Conservation (phyloP, 805 yeast species). For the Candida cerambycidarum region DNA sequence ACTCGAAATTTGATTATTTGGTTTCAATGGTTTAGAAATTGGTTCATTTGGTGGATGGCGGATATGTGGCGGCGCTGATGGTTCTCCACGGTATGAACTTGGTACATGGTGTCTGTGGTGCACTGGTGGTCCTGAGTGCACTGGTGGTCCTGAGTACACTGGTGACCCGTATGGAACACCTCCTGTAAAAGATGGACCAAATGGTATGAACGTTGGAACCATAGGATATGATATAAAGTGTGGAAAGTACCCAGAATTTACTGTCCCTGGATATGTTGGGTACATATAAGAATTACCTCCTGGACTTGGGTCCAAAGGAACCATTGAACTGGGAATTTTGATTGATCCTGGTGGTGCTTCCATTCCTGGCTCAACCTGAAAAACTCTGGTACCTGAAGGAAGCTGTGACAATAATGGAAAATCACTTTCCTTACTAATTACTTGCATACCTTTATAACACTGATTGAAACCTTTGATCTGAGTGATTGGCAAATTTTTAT, state of each 20-base stretch:
- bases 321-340: conserved; percentile 1
- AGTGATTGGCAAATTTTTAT: conserved; percentile 1
- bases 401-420: conserved; percentile 3
- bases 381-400: conserved; percentile 13
- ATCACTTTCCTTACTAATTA: conserved; percentile 2
- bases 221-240: not conserved
- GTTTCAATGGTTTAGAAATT: not conserved
- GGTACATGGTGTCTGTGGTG: too few relatives aligned
- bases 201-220: conserved; percentile 9
- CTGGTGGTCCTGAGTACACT: too few relatives aligned
- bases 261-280: too few relatives aligned
- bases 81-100: too few relatives aligned
- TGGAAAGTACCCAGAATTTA: too few relatives aligned
- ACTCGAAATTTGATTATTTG: too few relatives aligned
- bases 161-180: too few relatives aligned
- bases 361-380: conserved; percentile 26
- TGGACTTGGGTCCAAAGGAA: not conserved
- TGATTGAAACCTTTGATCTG: not conserved
- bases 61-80: too few relatives aligned
- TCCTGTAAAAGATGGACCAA: too few relatives aligned
- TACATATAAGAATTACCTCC: too few relatives aligned
- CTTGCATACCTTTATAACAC: conserved; percentile 2
- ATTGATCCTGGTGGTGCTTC: conserved; percentile 29
- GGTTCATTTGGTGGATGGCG: not conserved
- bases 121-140: too few relatives aligned